phyloP scores from a whole-genome alignment of 140 eudicot species.

The Stevia rebaudiana region DNA sequence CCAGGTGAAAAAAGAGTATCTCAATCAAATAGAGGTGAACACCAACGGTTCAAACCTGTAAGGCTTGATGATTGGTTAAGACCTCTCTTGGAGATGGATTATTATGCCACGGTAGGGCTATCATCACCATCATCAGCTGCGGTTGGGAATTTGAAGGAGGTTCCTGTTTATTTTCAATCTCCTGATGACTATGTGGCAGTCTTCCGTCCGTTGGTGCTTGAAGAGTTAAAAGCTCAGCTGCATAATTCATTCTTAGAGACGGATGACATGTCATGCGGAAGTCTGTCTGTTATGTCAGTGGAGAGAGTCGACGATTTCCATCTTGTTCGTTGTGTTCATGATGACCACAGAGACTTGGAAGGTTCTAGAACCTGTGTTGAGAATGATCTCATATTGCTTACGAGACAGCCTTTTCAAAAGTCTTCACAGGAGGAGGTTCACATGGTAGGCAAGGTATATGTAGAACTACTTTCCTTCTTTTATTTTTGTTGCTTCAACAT shows the following conservation, averaged over 20 bases:
- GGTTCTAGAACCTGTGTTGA: conserved; percentile 53
- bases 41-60: conserved; percentile 63
- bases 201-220: conserved; percentile 84
- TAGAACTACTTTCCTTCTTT: neutral
- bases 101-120: conserved; percentile 69
- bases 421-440: conserved; percentile 68
- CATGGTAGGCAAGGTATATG: conserved; percentile 75
- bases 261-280: conserved; percentile 72
- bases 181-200: conserved; percentile 75
- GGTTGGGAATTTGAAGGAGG: conserved; percentile 52
- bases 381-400: conserved; percentile 78
- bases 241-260: conserved; percentile 64
- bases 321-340: conserved; percentile 81
- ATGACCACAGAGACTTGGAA: conserved; percentile 46
- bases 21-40: conserved; percentile 31
- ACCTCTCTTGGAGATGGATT: conserved; percentile 78
- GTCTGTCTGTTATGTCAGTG: conserved; percentile 83
- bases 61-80: conserved; percentile 86
- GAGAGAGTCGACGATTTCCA: conserved; percentile 95
- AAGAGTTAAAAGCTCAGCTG: conserved; percentile 91
- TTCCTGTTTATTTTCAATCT: conserved; percentile 75
- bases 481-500: neutral
- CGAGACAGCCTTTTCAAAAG: conserved; percentile 55
- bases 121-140: conserved; percentile 40
- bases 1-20: conserved; percentile 54